Evolutionary conservation across 169 alveolate species (phyloP).

Genomic region (Eimeria falciformis): DNA sequence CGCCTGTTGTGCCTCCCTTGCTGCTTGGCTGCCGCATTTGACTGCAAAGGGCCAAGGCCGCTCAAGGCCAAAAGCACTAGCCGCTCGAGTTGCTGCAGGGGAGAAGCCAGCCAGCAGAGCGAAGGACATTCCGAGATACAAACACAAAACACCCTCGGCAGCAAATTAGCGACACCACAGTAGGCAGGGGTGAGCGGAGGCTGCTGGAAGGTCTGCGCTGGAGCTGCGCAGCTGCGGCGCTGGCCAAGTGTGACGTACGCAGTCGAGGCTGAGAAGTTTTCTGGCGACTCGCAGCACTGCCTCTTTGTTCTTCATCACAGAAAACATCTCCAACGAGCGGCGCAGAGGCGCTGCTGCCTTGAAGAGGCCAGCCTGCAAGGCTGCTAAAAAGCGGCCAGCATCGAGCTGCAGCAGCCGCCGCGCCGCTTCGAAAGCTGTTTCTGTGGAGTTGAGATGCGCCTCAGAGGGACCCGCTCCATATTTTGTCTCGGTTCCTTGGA

Average conservation of each 20-base stretch:
- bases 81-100: constrained; percentile 16
- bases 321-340: background rate
- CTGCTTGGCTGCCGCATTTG: background rate
- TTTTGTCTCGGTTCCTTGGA: no score
- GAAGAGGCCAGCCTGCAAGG: constrained; percentile 15
- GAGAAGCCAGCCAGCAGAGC: background rate
- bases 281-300: background rate
- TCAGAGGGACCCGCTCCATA: no score
- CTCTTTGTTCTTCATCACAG: background rate
- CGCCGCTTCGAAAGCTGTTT: background rate
- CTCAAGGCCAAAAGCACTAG: background rate
- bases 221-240: background rate
- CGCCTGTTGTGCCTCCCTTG: background rate
- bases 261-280: background rate
- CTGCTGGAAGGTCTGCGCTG: background rate
- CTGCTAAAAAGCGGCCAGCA: background rate
- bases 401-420: background rate
- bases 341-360: constrained; percentile 19
- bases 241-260: background rate
- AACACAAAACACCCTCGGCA: background rate
- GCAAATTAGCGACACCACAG: background rate
- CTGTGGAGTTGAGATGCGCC: no score
- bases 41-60: background rate
- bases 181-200: background rate
- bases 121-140: background rate